phyloP scores from a whole-genome alignment of 2,329 filamentous ascomycete genomes.

The Penicillium sp. region DNA sequence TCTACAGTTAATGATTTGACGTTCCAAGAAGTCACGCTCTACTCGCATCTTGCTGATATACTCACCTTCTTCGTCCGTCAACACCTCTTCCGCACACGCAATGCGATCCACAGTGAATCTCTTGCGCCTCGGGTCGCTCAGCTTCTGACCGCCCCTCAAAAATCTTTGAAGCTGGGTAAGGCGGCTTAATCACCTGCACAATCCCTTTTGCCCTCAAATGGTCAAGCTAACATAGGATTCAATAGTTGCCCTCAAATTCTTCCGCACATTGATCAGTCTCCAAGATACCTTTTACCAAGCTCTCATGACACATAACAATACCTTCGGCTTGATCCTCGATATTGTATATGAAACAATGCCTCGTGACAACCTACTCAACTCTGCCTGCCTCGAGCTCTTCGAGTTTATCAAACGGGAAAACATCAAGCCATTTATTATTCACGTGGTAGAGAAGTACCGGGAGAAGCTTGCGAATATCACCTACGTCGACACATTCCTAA shows the following conservation, averaged over 20 bases:
- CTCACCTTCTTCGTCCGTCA: constrained; percentile 91
- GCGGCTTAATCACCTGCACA: constrained; percentile 10
- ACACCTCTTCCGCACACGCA: constrained; percentile 82
- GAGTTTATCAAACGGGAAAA: constrained; percentile 83
- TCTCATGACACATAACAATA: constrained; percentile 76
- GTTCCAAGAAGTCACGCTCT: constrained; percentile 85
- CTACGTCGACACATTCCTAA: constrained; percentile 82
- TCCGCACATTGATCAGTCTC: constrained; percentile 79
- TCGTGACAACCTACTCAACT: constrained; percentile 89
- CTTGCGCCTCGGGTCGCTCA: constrained; percentile 78
- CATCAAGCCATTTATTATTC: constrained; percentile 76
- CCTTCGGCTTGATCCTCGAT: constrained; percentile 81
- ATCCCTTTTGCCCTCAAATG: neutral
- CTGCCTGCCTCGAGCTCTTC: constrained; percentile 90
- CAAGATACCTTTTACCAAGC: constrained; percentile 91
- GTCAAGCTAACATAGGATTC: constrained; percentile 1
- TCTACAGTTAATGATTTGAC: constrained; percentile 66
- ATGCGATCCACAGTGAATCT: constrained; percentile 79
- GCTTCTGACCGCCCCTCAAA: constrained; percentile 79
- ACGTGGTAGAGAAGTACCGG: constrained; percentile 81
- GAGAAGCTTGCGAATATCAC: constrained; percentile 73
- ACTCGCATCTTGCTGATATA: constrained; percentile 87
- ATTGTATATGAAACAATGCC: constrained; percentile 84
- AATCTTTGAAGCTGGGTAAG: constrained; percentile 87
- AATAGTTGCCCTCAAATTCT: constrained; percentile 85